These are phyloP conservation scores for Kappamyces sp. DNA, from an alignment of 192 early-diverging fungal genomes.

Conservation along the genomic window DNA sequence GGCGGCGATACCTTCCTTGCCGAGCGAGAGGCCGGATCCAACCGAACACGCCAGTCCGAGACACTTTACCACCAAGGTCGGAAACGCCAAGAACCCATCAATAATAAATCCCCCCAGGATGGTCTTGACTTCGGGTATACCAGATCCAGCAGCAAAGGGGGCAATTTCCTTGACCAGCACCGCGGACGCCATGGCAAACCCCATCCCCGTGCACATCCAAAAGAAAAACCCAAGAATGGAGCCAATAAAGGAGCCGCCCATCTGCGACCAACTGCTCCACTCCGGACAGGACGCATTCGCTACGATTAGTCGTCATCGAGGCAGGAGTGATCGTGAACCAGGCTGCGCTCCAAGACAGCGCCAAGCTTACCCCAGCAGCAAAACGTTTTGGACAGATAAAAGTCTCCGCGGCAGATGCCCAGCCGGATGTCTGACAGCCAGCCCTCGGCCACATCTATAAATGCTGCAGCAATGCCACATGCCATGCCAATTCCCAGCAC, in stretches of 20 bases:
- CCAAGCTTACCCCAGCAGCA: constrained; percentile 45
- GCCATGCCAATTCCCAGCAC: constrained; percentile 20
- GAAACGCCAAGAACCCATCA: constrained; percentile 80
- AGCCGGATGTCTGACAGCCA: constrained; percentile 45
- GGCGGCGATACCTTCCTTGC: constrained; percentile 36
- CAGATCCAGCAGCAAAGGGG: constrained; percentile 65
- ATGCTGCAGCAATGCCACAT: constrained; percentile 40
- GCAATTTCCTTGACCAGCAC: constrained; percentile 39
- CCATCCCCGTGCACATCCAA: constrained; percentile 27
- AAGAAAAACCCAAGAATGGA: constrained; percentile 28
- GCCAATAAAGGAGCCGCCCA: constrained; percentile 24
- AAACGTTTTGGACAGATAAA: constrained; percentile 43
- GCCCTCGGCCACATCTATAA: constrained; percentile 37
- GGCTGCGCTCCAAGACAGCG: background rate
- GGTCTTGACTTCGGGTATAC: constrained; percentile 89
- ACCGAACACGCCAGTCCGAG: constrained; percentile 61
- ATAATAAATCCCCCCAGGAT: constrained; percentile 97
- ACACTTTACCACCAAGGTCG: constrained; percentile 88
- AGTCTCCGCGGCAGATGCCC: constrained; percentile 41
- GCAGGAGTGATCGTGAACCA: no score
- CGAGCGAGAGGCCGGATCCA: constrained; percentile 43
- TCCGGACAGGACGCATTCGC: constrained; percentile 25
- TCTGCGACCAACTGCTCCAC: constrained; percentile 22
- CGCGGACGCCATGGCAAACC: constrained; percentile 31
- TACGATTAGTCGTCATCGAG: background rate